These are phyloP conservation scores for Fusarium goolgardi DNA, from an alignment of 2,329 filamentous ascomycete species.

Conservation along the genomic window DNA sequence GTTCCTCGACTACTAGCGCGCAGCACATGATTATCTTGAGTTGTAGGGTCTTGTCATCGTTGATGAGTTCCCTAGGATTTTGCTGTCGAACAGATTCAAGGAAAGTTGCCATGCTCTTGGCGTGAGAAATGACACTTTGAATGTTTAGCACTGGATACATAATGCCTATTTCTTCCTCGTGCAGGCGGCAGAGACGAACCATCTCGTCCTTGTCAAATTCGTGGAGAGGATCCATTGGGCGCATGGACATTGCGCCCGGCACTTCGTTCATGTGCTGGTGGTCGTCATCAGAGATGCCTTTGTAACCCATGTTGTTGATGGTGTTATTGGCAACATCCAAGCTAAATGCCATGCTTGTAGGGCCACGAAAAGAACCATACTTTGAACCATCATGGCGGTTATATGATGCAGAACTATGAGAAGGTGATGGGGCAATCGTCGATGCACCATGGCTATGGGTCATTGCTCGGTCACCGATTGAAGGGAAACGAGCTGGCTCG, in stretches of 20 bases:
- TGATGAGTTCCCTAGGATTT: conserved; percentile 54
- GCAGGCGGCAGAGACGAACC: conserved; percentile 78
- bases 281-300: conserved; percentile 72
- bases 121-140: conserved; percentile 75
- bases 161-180: conserved; percentile 89
- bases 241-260: conserved; percentile 44
- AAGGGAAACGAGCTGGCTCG: conserved; percentile 60
- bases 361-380: conserved; percentile 79
- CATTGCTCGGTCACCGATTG: conserved; percentile 57
- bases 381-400: conserved; percentile 61
- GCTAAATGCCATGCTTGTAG: conserved; percentile 86
- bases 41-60: conserved; percentile 69
- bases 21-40: conserved; percentile 88
- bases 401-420: conserved; percentile 54
- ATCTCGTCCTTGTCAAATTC: conserved; percentile 82
- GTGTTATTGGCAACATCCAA: conserved; percentile 89
- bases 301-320: conserved; percentile 89
- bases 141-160: conserved; percentile 92
- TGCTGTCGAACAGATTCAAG: conserved; percentile 66
- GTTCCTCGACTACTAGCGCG: conserved; percentile 80
- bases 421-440: conserved; percentile 56
- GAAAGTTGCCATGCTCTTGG: conserved; percentile 75
- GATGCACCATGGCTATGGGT: conserved; percentile 50
- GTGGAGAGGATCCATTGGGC: conserved; percentile 79
- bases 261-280: conserved; percentile 54